Conservation (phyloP, 73 alveolate species). For the Uronychia binucleata region DNA sequence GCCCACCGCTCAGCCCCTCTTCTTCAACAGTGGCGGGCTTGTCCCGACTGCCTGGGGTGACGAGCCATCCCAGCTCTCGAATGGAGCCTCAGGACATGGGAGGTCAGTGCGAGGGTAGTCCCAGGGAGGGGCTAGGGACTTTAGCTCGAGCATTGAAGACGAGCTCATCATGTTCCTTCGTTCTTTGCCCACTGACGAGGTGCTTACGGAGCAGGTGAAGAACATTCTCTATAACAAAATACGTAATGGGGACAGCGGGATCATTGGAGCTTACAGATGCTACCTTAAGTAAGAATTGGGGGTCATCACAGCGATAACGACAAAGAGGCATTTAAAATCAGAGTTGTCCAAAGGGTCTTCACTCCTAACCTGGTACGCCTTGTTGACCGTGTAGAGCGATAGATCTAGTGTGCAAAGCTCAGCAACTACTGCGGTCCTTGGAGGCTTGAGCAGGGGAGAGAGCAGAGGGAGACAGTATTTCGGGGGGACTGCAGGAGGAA, state of each 20-base stretch:
- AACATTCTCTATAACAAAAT: slow-evolving; percentile 10
- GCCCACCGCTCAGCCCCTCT: background rate
- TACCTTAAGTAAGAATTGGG: background rate
- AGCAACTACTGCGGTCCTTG: background rate
- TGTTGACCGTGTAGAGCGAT: slow-evolving; percentile 25
- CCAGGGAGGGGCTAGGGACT: background rate
- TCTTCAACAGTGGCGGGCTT: background rate
- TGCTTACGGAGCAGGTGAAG: slow-evolving; percentile 7
- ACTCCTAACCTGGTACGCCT: slow-evolving; percentile 14
- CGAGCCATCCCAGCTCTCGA: background rate
- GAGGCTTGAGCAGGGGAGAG: background rate
- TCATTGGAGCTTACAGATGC: slow-evolving; percentile 32
- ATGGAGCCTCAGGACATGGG: no score
- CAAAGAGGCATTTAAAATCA: slow-evolving; percentile 24
- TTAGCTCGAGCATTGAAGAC: slow-evolving; percentile 1
- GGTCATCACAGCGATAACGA: background rate
- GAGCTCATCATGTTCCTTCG: background rate
- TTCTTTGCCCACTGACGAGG: background rate
- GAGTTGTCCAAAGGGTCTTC: slow-evolving; percentile 25
- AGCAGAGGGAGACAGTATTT: background rate
- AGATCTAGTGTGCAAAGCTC: background rate
- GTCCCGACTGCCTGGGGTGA: background rate
- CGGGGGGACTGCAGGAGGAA: background rate
- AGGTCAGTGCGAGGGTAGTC: background rate
- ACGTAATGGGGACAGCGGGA: slow-evolving; percentile 22